Base-by-base conservation (phyloP, 148 eudicot species). In the Cornus florida region DNA sequence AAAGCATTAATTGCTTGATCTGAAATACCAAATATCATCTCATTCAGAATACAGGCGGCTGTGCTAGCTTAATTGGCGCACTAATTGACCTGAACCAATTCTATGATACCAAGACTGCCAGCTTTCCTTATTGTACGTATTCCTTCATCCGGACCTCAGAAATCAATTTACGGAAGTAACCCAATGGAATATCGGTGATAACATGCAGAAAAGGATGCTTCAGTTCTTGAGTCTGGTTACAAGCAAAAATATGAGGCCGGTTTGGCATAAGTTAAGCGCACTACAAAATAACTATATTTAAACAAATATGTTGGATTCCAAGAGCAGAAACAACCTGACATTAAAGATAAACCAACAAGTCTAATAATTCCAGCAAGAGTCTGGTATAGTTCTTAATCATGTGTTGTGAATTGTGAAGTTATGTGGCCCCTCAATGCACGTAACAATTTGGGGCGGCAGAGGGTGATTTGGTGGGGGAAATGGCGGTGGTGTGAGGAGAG, bases 101-200 rank as follows among this genome's bases (percentile, higher is more conserved):
- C 90, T 88, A 70, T 73, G 74, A 84, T 92, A 93, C 99, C 97
- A 95, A 83, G 90, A 86, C 72, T 88, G 92, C 97, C 99, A 95
- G 86, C 87, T 89, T 82, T 93, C 93, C 62, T 81, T 80, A 73
- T 75, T 87, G n/a, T n/a, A n/a, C n/a, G 82, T 75, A 82, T 46
- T 87, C 91, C 85, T 82, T 95, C 82, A 60, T 81, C 60, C 97
- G 91, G 50, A 95, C 70, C 83, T 93, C 97, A 68, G 89, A 85
- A 64, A 93, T 84, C 84, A 95, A 81, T 65, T 85, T 88, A 67
- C 91, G 93, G 78, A 95, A 33, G 91, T 83, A 85, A 70, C 86
- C 93, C 74, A 95, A 84, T 69, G 95, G 99, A 75, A 93, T 85
- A 81, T 95, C 99, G 64, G 86, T 80, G 68, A 90, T 77, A 22